Percentiles rank a stretch among this genome's conserved stretches.
Evolutionary conservation across 768 basidiomycete species (phyloP).

Genomic region (Russula earlei): DNA sequence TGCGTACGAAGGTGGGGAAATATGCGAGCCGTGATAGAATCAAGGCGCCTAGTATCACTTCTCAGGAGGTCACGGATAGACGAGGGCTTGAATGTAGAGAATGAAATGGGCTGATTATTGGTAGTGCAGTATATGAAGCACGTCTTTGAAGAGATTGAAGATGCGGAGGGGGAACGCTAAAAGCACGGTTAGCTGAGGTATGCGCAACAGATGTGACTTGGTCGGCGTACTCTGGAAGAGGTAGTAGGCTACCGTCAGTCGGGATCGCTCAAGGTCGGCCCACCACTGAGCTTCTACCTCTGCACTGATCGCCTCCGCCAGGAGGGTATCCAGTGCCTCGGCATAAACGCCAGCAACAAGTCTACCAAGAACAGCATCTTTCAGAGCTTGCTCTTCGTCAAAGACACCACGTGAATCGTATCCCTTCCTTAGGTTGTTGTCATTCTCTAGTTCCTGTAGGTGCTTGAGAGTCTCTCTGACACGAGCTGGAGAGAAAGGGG

Average conservation of each 20-base stretch:
- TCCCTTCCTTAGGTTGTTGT: background rate
- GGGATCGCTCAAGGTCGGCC: conserved; percentile 58
- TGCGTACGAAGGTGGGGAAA: conserved; percentile 21
- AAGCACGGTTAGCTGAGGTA: background rate
- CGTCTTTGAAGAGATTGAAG: conserved; percentile 17
- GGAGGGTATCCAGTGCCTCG: conserved; percentile 51
- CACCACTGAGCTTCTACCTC: conserved; percentile 84
- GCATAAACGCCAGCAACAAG: conserved; percentile 52
- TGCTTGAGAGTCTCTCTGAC: conserved; percentile 26
- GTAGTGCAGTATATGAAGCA: conserved; percentile 14
- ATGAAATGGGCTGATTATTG: conserved; percentile 5
- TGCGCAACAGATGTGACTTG: background rate
- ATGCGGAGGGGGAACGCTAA: conserved; percentile 17
- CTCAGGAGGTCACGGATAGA: conserved; percentile 4
- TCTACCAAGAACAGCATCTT: conserved; percentile 38
- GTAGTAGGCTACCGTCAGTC: conserved; percentile 46
- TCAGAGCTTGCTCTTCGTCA: conserved; percentile 30
- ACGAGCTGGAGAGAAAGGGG: conserved; percentile 23
- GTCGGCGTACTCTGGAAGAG: conserved; percentile 64
- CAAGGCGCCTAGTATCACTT: background rate
- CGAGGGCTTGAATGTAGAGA: conserved; percentile 8
- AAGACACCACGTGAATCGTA: conserved; percentile 8
- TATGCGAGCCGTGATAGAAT: conserved; percentile 6
- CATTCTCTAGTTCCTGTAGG: conserved; percentile 23
- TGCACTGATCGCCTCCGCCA: conserved; percentile 57